Conservation (phyloP, 83 land plant genomes). For the Picea abies region DNA sequence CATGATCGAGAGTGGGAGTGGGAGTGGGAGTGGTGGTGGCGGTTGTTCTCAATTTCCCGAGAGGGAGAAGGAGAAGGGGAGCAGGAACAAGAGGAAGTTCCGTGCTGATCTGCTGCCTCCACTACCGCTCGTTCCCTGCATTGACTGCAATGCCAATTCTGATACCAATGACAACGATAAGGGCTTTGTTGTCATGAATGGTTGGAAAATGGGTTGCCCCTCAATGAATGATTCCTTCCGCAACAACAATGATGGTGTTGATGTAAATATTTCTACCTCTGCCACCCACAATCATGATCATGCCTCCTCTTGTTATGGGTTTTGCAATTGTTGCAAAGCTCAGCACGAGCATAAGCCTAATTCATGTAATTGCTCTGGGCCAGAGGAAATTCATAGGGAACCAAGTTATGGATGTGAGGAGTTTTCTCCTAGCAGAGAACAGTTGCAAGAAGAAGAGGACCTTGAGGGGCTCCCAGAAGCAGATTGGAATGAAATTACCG, state of each 20-base stretch:
- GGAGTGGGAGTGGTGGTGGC: background rate
- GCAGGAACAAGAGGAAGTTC: slow-evolving; percentile 76
- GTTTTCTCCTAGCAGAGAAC: background rate
- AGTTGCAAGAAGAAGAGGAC: slow-evolving; percentile 30
- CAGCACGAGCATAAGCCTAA: slow-evolving; percentile 28
- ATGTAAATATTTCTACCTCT: background rate
- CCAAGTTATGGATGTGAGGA: background rate
- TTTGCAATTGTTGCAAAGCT: slow-evolving; percentile 45
- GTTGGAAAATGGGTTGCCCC: slow-evolving; percentile 3
- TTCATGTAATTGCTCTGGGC: slow-evolving; percentile 31
- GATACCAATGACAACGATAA: slow-evolving; percentile 13
- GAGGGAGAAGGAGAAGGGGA: slow-evolving; percentile 45
- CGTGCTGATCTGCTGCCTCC: slow-evolving; percentile 54
- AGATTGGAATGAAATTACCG: slow-evolving; percentile 71
- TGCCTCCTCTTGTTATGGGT: slow-evolving; percentile 2
- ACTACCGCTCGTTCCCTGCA: slow-evolving; percentile 20
- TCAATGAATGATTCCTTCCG: background rate
- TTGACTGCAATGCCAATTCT: slow-evolving; percentile 23
- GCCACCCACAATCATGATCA: background rate
- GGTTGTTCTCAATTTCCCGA: slow-evolving; percentile 3
- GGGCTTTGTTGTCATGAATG: background rate
- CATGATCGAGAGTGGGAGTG: slow-evolving; percentile 9
- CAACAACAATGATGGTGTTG: background rate
- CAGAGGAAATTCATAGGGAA: slow-evolving; percentile 23
- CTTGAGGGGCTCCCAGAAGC: slow-evolving; percentile 50